These are phyloP conservation scores for Ammopiptanthus mongolicus DNA, from an alignment of 306 rosid genomes.

Conservation along the genomic window DNA sequence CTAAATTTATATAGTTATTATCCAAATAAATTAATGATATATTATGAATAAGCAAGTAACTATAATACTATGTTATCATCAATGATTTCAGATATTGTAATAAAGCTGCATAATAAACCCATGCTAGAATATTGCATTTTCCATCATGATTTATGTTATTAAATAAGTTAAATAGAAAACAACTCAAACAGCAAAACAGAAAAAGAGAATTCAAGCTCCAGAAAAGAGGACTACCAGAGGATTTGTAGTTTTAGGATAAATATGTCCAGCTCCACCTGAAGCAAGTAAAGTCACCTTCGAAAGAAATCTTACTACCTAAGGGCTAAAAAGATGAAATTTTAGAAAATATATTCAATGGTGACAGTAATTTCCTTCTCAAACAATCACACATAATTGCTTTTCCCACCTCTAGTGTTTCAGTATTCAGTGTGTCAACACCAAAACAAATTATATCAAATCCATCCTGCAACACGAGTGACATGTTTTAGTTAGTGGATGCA, in stretches of 20 bases:
- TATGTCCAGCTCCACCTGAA: constrained; percentile 96
- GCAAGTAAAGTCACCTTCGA: constrained; percentile 95
- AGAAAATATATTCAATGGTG: background rate
- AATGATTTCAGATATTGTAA: background rate
- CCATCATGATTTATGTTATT: background rate
- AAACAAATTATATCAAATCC: constrained; percentile 67
- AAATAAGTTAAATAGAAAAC: background rate
- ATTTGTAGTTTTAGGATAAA: constrained; percentile 91
- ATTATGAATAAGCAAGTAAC: background rate
- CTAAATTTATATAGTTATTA: background rate
- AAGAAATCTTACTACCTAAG: constrained; percentile 83
- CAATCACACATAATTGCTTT: background rate
- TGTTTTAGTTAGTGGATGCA: constrained; percentile 26
- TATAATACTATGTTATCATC: background rate
- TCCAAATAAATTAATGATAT: background rate
- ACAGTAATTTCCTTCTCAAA: constrained; percentile 3
- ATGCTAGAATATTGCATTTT: background rate
- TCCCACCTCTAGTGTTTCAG: constrained; percentile 73
- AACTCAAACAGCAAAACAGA: background rate
- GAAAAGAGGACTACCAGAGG: constrained; percentile 56
- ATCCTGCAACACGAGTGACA: constrained; percentile 47
- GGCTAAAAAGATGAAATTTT: constrained; percentile 27
- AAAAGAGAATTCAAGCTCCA: background rate
- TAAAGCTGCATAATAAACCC: background rate
- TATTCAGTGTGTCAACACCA: constrained; percentile 82